These are phyloP conservation scores for Boletus huronensis DNA, from an alignment of 768 basidiomycete genomes.

Conservation along the genomic window DNA sequence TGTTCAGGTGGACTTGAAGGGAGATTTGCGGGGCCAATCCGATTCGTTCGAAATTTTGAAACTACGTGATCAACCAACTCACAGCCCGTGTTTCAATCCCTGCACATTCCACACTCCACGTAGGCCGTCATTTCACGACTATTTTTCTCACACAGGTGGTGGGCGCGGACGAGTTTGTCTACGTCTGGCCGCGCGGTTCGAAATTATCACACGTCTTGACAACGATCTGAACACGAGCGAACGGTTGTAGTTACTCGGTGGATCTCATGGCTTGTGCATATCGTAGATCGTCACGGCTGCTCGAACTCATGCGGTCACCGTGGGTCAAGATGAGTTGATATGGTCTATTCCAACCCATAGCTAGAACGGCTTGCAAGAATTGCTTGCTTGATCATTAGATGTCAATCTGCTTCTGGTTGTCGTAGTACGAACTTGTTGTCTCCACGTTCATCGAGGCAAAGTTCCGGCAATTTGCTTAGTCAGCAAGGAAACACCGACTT, in stretches of 20 bases:
- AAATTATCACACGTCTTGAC: background rate
- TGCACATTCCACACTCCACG: background rate
- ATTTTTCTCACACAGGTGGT: constrained; percentile 15
- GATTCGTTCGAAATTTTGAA: background rate
- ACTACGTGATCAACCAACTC: constrained; percentile 1
- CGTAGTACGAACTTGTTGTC: background rate
- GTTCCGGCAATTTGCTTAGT: constrained; percentile 18
- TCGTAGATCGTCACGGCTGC: background rate
- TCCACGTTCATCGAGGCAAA: background rate
- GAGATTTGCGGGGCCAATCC: background rate
- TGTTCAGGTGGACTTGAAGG: background rate
- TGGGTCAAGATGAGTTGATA: background rate
- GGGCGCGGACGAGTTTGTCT: background rate
- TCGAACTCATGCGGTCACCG: background rate
- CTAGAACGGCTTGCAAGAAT: no score
- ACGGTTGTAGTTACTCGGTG: background rate
- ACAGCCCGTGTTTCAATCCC: background rate
- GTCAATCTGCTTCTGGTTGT: background rate
- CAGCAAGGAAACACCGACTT: constrained; percentile 29
- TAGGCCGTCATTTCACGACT: constrained; percentile 1
- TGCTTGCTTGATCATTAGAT: background rate
- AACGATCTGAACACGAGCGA: background rate
- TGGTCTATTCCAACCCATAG: background rate
- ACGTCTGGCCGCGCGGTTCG: background rate
- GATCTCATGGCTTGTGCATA: background rate